These are phyloP conservation scores for Melaleuca alternifolia DNA, from an alignment of 345 rosid species.

Conservation along the genomic window DNA sequence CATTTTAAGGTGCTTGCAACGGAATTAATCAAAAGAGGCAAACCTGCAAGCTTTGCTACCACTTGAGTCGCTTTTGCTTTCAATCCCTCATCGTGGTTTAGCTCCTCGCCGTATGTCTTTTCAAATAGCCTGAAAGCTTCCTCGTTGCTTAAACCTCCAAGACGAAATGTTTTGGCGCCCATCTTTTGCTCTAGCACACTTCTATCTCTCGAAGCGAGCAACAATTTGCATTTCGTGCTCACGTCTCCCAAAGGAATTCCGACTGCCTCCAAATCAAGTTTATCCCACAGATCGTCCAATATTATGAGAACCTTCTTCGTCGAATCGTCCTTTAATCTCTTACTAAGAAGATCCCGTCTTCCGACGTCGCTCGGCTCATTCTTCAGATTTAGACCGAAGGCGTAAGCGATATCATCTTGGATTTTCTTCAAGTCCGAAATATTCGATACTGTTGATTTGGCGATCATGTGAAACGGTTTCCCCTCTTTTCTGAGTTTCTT, in stretches of 20 bases:
- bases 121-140: neutral
- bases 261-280: too few relatives aligned
- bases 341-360: too few relatives aligned
- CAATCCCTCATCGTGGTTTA: neutral
- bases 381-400: too few relatives aligned
- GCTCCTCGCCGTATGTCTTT: rapidly evolving
- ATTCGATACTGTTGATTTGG: neutral
- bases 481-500: neutral
- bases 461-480: neutral
- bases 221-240: too few relatives aligned
- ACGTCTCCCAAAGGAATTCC: too few relatives aligned
- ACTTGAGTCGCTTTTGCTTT: neutral
- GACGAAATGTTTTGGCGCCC: neutral
- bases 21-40: neutral
- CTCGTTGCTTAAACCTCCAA: rapidly evolving
- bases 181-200: neutral
- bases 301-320: too few relatives aligned
- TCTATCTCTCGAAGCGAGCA: neutral
- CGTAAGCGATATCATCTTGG: too few relatives aligned
- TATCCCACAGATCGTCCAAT: too few relatives aligned
- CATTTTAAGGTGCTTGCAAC: neutral
- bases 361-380: too few relatives aligned
- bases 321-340: neutral
- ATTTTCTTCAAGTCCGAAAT: neutral
- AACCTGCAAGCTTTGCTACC: neutral